These are phyloP conservation scores for Talaromyces piceae DNA, from an alignment of 2,329 filamentous ascomycete genomes.

Conservation along the genomic window DNA sequence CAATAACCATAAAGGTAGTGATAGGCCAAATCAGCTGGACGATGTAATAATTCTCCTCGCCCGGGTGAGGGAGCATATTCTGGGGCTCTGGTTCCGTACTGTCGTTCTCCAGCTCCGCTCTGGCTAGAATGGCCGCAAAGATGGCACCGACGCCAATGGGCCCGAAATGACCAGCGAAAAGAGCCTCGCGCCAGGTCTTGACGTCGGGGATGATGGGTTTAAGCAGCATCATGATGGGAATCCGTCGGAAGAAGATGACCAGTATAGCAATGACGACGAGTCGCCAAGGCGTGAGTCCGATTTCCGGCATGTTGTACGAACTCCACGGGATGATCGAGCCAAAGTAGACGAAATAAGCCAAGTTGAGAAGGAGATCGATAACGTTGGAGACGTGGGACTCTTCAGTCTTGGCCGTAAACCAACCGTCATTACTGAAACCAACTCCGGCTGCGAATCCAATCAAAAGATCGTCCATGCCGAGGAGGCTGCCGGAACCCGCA, in stretches of 20 bases:
- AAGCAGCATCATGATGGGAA: slow-evolving; percentile 84
- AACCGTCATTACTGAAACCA: slow-evolving; percentile 98
- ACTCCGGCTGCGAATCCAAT: slow-evolving; percentile 93
- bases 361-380: slow-evolving; percentile 91
- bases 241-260: slow-evolving; percentile 90
- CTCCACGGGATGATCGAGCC: slow-evolving; percentile 96
- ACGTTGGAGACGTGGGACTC: slow-evolving; percentile 99
- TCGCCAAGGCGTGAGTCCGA: slow-evolving; percentile 79
- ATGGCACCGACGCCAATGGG: slow-evolving; percentile 96
- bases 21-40: slow-evolving; percentile 93
- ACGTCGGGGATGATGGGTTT: slow-evolving; percentile 94
- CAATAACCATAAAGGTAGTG: slow-evolving; percentile 84
- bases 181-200: slow-evolving; percentile 94
- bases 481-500: slow-evolving; percentile 81
- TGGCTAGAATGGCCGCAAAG: slow-evolving; percentile 85
- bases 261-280: slow-evolving; percentile 89
- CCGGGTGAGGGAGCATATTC: slow-evolving; percentile 46
- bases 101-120: slow-evolving; percentile 79
- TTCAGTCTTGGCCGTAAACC: slow-evolving; percentile 97
- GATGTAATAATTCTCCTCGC: slow-evolving; percentile 58
- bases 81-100: slow-evolving; percentile 64
- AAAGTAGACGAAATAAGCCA: slow-evolving; percentile 97
- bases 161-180: slow-evolving; percentile 96
- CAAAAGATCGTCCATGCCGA: slow-evolving; percentile 88
- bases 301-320: slow-evolving; percentile 67